Percentiles rank a stretch among this genome's conserved stretches.
These are phyloP conservation scores for Penicillium maclennaniae DNA, from an alignment of 495 filamentous ascomycete species.

Conservation along the genomic window DNA sequence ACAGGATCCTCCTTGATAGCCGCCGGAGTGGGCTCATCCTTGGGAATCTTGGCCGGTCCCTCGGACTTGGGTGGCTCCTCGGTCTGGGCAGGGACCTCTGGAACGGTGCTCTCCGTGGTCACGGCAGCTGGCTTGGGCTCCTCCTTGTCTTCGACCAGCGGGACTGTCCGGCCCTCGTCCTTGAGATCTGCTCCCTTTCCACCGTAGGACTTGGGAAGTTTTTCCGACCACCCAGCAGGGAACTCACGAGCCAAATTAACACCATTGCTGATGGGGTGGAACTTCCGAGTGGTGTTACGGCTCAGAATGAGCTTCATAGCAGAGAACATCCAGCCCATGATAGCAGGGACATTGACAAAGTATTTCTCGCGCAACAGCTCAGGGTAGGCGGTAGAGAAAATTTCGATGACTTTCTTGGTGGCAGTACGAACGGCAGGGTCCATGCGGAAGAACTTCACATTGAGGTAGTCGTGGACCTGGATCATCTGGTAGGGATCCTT, in stretches of 20 bases:
- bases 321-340: conserved; percentile 84
- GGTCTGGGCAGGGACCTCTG: conserved; percentile 4
- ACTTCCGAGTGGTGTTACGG: conserved; percentile 78
- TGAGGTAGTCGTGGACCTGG: conserved; percentile 88
- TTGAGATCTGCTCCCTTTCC: conserved; percentile 53
- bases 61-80: conserved; percentile 15
- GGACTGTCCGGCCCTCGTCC: conserved; percentile 27
- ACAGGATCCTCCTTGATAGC: conserved; percentile 15
- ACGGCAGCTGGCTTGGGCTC: conserved; percentile 16
- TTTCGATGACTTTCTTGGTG: conserved; percentile 71
- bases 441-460: conserved; percentile 73
- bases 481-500: conserved; percentile 79
- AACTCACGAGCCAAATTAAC: conserved; percentile 63
- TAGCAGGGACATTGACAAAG: conserved; percentile 83
- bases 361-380: conserved; percentile 86
- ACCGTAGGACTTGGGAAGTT: conserved; percentile 65
- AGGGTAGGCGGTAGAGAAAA: conserved; percentile 75
- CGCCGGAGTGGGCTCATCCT: conserved; percentile 17
- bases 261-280: conserved; percentile 76
- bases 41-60: conserved; percentile 7
- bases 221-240: conserved; percentile 50
- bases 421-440: conserved; percentile 65
- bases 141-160: conserved; percentile 23
- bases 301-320: conserved; percentile 76
- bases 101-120: conserved; percentile 1